Evolutionary conservation across 75 land plant species (phyloP).

Genomic region (Cryptomeria japonica): DNA sequence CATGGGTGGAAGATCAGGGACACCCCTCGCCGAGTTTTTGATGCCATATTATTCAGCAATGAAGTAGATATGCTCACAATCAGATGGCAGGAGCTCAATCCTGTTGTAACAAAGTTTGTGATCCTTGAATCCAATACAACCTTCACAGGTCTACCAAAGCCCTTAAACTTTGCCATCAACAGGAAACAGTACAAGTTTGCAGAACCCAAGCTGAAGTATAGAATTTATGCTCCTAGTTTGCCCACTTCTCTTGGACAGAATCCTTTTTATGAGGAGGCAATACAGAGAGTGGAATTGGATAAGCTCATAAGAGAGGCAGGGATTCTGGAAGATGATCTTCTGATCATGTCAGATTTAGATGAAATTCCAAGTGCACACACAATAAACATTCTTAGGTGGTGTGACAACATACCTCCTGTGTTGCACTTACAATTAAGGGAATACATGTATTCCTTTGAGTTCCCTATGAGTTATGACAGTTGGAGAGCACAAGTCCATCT

Average conservation of each 20-base stretch:
- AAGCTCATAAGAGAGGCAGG: conserved; percentile 65
- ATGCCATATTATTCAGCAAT: conserved; percentile 83
- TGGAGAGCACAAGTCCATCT: conserved; percentile 66
- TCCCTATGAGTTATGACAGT: conserved; percentile 64
- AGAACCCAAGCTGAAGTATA: conserved; percentile 62
- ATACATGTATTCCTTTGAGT: conserved; percentile 86
- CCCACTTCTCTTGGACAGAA: conserved; percentile 33
- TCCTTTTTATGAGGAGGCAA: conserved; percentile 77
- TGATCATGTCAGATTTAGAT: conserved; percentile 85
- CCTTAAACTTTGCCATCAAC: conserved; percentile 50
- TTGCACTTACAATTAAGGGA: conserved; percentile 71
- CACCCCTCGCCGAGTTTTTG: conserved; percentile 72
- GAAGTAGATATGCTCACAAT: conserved; percentile 74
- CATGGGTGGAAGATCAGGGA: conserved; percentile 78
- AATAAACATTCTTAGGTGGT: conserved; percentile 57
- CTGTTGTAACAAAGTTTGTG: conserved; percentile 75
- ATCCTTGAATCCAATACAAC: conserved; percentile 87
- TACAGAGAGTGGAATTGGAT: conserved; percentile 68
- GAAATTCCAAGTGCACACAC: conserved; percentile 73
- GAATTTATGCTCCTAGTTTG: conserved; percentile 49
- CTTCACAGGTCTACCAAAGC: conserved; percentile 76
- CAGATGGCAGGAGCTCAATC: conserved; percentile 75
- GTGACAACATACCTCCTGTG: conserved; percentile 66
- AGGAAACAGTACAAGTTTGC: conserved; percentile 57
- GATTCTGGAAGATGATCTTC: conserved; percentile 64